Base-by-base conservation (phyloP, 805 yeast genomes). In the Ogataea trehalophila region DNA sequence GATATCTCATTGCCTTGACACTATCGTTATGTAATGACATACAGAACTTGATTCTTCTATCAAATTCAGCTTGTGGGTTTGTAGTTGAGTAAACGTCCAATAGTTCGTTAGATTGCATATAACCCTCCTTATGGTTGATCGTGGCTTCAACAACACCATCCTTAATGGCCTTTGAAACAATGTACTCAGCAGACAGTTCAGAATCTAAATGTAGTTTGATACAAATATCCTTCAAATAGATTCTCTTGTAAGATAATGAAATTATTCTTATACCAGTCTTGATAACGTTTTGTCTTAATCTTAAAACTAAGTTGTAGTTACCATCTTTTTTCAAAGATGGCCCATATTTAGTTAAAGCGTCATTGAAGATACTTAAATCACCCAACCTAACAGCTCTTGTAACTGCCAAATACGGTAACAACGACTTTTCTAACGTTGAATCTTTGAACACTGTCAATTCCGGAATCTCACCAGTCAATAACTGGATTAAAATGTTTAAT, bases 131-230 rank as follows among this genome's bases (percentile, higher is more conserved):
- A 69, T 91, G 97, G 65, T 94, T 87, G 57, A 94, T 86, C 46
- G 81, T 79, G 4, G 99, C 98, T 61, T 94, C 98, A 63, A 94
- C 88, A 44, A 94, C 98, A 50, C 96, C 97, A 65, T 94, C 99
- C 61, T 96, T 83, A 49, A 94, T 92, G 23, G 97, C 94, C 72
- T 94, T 92, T 36, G 97, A 88, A 20, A 94, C 96, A 66, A 94
- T 90, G 66, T 92, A 94, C 71, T 94, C 99, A 1, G 97, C 96
- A 58, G 92, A 84, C 62, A 94, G 91, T 71, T 94, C 99, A 42
- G 91, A 83, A 60, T 92, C 99, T 52, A 94, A 77, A 57, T 87
- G 90, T 63, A 94, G 78, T 63, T 92, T 88, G 59, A 94, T 78
- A 68, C 99, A 94, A 48, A 94, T 90, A 63, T 94, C 99, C 67